phyloP scores from a whole-genome alignment of 2,329 filamentous ascomycete genomes.

The Dactylellina haptotyla region DNA sequence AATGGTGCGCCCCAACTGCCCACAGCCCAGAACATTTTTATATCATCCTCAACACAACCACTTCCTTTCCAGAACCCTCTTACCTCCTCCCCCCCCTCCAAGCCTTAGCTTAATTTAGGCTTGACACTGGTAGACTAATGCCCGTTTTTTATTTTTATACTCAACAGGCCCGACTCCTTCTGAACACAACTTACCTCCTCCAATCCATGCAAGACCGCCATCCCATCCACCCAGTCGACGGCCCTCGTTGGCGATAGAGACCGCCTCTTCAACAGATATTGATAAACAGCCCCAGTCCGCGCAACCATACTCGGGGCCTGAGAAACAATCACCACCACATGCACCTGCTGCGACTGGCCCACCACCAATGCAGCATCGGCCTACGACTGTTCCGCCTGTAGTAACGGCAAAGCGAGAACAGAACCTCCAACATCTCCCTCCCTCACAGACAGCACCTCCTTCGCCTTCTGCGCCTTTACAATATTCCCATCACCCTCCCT shows the following conservation, averaged over 20 bases:
- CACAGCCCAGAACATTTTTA: slow-evolving; percentile 39
- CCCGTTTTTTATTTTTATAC: slow-evolving; percentile 51
- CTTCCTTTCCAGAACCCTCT: slow-evolving; percentile 33
- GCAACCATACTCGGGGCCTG: slow-evolving; percentile 43
- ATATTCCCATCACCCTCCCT: slow-evolving; percentile 32
- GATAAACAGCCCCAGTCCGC: slow-evolving; percentile 37
- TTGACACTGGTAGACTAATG: slow-evolving; percentile 36
- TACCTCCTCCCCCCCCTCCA: slow-evolving; percentile 25
- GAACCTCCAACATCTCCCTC: slow-evolving; percentile 47
- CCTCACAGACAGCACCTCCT: slow-evolving; percentile 41
- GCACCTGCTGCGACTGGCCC: slow-evolving; percentile 48
- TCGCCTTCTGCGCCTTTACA: slow-evolving; percentile 45
- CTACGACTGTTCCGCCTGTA: slow-evolving; percentile 54
- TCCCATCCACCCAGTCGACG: slow-evolving; percentile 45
- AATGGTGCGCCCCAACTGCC: slow-evolving; percentile 53
- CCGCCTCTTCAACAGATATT: slow-evolving; percentile 41
- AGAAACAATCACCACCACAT: slow-evolving; percentile 49
- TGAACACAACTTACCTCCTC: slow-evolving; percentile 48
- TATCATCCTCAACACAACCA: slow-evolving; percentile 54
- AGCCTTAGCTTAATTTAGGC: slow-evolving; percentile 46
- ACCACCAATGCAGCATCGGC: slow-evolving; percentile 52
- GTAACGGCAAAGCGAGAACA: slow-evolving; percentile 53
- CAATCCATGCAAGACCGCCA: slow-evolving; percentile 51
- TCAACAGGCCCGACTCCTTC: slow-evolving; percentile 46
- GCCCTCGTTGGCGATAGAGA: slow-evolving; percentile 50